phyloP scores from a whole-genome alignment of 148 eudicot species.

The Vaccinium macrocarpon region DNA sequence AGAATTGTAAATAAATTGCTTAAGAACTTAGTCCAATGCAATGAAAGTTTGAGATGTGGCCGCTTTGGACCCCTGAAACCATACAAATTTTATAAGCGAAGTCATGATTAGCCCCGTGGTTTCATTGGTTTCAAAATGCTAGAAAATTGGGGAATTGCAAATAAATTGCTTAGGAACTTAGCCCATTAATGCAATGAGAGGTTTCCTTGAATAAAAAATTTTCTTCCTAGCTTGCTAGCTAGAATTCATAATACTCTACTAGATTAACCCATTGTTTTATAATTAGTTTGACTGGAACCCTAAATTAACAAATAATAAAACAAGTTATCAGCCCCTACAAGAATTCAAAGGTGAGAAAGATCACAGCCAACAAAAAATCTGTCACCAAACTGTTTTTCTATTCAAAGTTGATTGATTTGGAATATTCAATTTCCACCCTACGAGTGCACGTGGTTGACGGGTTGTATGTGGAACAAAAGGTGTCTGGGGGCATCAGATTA shows the following conservation, averaged over 20 bases:
- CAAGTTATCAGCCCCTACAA: not conserved
- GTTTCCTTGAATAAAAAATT: too few relatives aligned
- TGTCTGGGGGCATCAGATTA: not conserved
- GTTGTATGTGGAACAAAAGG: not conserved
- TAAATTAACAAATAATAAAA: not conserved
- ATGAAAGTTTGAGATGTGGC: too few relatives aligned
- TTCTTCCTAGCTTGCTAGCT: too few relatives aligned
- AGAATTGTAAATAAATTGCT: too few relatives aligned
- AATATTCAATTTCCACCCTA: slow-evolving; percentile 11
- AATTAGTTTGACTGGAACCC: not conserved
- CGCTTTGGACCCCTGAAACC: too few relatives aligned
- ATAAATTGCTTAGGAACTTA: too few relatives aligned
- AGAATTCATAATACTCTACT: too few relatives aligned
- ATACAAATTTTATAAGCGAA: too few relatives aligned
- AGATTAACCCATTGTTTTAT: not conserved
- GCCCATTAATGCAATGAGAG: too few relatives aligned
- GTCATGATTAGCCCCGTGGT: fast-evolving
- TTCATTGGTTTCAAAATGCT: too few relatives aligned
- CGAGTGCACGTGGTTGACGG: not conserved
- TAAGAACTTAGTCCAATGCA: too few relatives aligned
- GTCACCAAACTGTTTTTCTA: not conserved
- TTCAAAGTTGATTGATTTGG: slow-evolving; percentile 6
- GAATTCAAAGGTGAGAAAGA: not conserved
- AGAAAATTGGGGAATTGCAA: too few relatives aligned
- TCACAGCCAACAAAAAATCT: not conserved